Percentiles rank a stretch among this genome's conserved stretches.
Conservation (phyloP, 208 protist genomes). For the Wallacemonas sp. region DNA sequence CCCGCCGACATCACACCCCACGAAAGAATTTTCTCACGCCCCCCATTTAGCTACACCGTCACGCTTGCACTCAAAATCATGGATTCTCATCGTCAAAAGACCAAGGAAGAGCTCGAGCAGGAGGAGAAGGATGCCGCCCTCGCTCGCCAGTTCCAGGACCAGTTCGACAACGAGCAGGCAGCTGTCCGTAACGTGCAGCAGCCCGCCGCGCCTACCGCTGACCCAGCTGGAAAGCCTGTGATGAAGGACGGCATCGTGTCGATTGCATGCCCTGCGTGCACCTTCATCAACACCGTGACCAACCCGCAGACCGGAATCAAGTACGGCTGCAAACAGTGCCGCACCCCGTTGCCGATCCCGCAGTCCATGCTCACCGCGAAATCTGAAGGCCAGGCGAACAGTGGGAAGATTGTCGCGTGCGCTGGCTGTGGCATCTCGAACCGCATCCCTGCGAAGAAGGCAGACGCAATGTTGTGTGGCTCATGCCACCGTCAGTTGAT, state of each 20-base stretch:
- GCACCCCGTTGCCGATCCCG: conserved; percentile 30
- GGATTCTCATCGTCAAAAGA: conserved; percentile 25
- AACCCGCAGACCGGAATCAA: conserved; percentile 31
- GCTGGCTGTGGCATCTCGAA: conserved; percentile 54
- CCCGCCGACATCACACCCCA: too few relatives aligned
- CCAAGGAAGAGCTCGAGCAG: conserved; percentile 34
- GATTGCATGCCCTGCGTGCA: conserved; percentile 59
- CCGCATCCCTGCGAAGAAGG: conserved; percentile 45
- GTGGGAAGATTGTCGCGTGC: conserved; percentile 40
- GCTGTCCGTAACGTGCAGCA: neutral
- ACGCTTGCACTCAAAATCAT: too few relatives aligned
- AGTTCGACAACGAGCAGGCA: conserved; percentile 34
- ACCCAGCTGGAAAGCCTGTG: neutral
- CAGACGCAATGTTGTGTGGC: conserved; percentile 71
- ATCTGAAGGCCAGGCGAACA: neutral
- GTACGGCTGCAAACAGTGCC: conserved; percentile 60
- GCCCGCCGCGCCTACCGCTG: too few relatives aligned
- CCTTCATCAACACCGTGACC: conserved; percentile 56
- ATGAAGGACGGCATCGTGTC: conserved; percentile 16
- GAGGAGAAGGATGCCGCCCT: conserved; percentile 61
- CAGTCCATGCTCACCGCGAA: neutral
- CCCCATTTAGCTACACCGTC: too few relatives aligned
- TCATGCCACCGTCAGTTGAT: conserved; percentile 54
- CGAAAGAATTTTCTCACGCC: too few relatives aligned
- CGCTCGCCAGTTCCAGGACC: conserved; percentile 59